Evolutionary conservation across 805 yeast genomes (phyloP).

Genomic region (Nakazawaea sp.): DNA sequence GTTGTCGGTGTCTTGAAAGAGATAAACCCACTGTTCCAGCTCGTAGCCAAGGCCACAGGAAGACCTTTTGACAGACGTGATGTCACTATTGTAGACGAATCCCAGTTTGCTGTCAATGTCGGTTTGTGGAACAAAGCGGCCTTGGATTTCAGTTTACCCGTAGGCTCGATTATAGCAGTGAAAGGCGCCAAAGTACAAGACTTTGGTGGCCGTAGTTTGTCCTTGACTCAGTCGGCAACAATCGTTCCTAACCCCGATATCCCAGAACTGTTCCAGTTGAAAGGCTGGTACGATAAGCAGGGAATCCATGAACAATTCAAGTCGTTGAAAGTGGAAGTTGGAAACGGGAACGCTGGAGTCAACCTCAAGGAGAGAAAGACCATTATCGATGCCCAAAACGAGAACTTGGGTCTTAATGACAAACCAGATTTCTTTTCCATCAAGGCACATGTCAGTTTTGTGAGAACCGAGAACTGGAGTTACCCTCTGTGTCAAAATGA

Average conservation of each 20-base stretch:
- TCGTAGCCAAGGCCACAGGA: slow-evolving; percentile 82
- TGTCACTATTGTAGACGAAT: slow-evolving; percentile 76
- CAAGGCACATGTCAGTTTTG: slow-evolving; percentile 66
- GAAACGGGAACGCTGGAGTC: slow-evolving; percentile 25
- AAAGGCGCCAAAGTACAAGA: slow-evolving; percentile 88
- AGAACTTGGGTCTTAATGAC: slow-evolving; percentile 66
- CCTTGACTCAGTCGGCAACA: slow-evolving; percentile 74
- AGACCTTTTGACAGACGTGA: slow-evolving; percentile 92
- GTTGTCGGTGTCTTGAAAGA: slow-evolving; percentile 81
- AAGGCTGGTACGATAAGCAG: slow-evolving; percentile 91
- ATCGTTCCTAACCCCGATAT: slow-evolving; percentile 80
- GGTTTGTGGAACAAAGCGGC: slow-evolving; percentile 94
- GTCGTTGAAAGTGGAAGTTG: slow-evolving; percentile 48
- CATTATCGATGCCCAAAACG: slow-evolving; percentile 57
- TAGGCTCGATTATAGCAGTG: slow-evolving; percentile 82
- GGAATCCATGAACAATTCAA: slow-evolving; percentile 62
- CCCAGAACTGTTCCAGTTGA: slow-evolving; percentile 77
- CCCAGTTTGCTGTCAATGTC: slow-evolving; percentile 65
- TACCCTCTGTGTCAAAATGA: slow-evolving; percentile 85
- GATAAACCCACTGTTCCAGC: slow-evolving; percentile 68
- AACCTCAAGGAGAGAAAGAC: slow-evolving; percentile 49
- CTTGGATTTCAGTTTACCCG: slow-evolving; percentile 61
- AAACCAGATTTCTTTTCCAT: slow-evolving; percentile 72
- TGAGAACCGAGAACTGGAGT: slow-evolving; percentile 70
- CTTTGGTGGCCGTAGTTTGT: slow-evolving; percentile 78